Evolutionary conservation across 805 yeast genomes (phyloP).

Genomic region (Hyphopichia homilentoma): DNA sequence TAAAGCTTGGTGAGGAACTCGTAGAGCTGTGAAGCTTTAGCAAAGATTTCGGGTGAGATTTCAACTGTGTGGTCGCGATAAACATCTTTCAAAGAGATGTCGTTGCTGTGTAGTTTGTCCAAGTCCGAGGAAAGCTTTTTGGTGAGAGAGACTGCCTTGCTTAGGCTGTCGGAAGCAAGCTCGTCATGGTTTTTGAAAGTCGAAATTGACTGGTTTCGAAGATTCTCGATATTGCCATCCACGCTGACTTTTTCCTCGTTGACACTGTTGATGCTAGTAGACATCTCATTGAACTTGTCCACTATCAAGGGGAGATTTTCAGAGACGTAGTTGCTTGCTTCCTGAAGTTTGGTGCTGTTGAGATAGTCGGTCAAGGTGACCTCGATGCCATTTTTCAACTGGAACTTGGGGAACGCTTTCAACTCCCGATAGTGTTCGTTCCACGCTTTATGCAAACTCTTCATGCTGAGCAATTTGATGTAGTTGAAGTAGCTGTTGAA

Average conservation of each 20-base stretch:
- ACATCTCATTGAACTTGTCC: slow-evolving; percentile 27
- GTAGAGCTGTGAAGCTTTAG: slow-evolving; percentile 31
- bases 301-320: slow-evolving; percentile 27
- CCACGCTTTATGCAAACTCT: slow-evolving; percentile 40
- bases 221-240: slow-evolving; percentile 37
- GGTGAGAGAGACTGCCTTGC: not conserved
- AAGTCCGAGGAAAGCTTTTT: slow-evolving; percentile 2
- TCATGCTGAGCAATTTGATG: slow-evolving; percentile 34
- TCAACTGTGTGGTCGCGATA: slow-evolving; percentile 17
- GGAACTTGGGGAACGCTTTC: slow-evolving; percentile 32
- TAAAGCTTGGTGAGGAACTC: slow-evolving; percentile 27
- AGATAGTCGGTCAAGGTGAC: slow-evolving; percentile 31
- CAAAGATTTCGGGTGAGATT: slow-evolving; percentile 23
- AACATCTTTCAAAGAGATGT: slow-evolving; percentile 14
- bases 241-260: slow-evolving; percentile 33
- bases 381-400: slow-evolving; percentile 23
- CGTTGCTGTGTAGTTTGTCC: slow-evolving; percentile 2
- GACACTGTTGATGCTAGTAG: slow-evolving; percentile 31
- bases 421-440: slow-evolving; percentile 29
- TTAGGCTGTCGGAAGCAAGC: not conserved
- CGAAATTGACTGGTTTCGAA: slow-evolving; percentile 34
- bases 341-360: slow-evolving; percentile 20
- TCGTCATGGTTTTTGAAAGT: slow-evolving; percentile 19
- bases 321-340: slow-evolving; percentile 25
- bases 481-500: slow-evolving; percentile 37